phyloP scores from a whole-genome alignment of 2,329 filamentous ascomycete genomes.

The Clathrospora elynae region DNA sequence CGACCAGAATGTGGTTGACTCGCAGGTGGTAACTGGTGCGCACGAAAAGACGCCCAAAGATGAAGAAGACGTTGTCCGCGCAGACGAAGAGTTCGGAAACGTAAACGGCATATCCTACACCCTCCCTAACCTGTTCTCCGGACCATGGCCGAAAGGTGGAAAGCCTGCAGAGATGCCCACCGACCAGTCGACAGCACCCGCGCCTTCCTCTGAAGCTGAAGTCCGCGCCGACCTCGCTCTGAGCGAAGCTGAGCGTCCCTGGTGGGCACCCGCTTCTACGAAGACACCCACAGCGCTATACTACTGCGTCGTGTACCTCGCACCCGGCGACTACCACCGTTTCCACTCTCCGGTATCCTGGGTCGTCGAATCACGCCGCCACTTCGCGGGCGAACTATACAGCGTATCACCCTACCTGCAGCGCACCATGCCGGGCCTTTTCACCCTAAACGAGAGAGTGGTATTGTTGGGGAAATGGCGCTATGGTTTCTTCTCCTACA shows the following conservation, averaged over 20 bases:
- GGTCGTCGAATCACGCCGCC: constrained; percentile 93
- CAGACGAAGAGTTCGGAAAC: constrained; percentile 89
- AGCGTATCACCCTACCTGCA: constrained; percentile 95
- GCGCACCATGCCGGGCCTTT: constrained; percentile 87
- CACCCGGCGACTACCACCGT: constrained; percentile 96
- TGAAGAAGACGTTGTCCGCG: constrained; percentile 69
- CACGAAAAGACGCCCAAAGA: constrained; percentile 42
- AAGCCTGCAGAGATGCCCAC: constrained; percentile 59
- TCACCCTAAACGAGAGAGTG: constrained; percentile 95
- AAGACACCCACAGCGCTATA: constrained; percentile 71
- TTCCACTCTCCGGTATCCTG: constrained; percentile 96
- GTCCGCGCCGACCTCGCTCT: constrained; percentile 83
- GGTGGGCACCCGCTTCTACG: constrained; percentile 52
- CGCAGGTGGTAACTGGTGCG: constrained; percentile 28
- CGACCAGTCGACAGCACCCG: constrained; percentile 74
- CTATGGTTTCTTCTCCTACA: constrained; percentile 96
- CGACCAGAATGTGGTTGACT: constrained; percentile 42
- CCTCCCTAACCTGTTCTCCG: constrained; percentile 83
- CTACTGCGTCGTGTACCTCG: constrained; percentile 94
- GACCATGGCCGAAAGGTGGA: constrained; percentile 55
- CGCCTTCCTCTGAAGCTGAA: constrained; percentile 75
- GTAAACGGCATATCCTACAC: constrained; percentile 97
- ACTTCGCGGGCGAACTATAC: constrained; percentile 96
- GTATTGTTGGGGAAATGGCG: constrained; percentile 93
- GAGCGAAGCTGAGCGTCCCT: constrained; percentile 62